Evolutionary conservation across 345 rosid species (phyloP), one percentile per base, ranked within the genome.

Genomic region (Lagerstroemia speciosa): DNA sequence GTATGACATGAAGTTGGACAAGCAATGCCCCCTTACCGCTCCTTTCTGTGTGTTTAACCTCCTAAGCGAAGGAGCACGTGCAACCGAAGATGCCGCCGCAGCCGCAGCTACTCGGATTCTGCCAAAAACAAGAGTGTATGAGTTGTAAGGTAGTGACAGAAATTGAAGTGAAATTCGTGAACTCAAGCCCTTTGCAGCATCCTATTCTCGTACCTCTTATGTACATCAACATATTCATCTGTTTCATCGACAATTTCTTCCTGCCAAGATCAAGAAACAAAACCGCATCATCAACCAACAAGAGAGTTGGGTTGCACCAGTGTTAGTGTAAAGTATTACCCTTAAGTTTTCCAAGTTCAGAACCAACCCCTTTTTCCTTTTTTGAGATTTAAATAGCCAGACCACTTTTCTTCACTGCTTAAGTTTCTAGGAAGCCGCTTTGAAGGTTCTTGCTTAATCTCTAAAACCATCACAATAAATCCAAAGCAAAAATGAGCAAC

Each of bases 231-330:
- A 70, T 82, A 93, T 75, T 91, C 98, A 85, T 91, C 98, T 24
- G 97, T 93, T 79, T 93, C 98, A 74, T 93, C 98, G 72, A 93
- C 96, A 77, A 93, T 93, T 85, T 93, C 98, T 73, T 93, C 98
- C 89, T 93, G 72, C 30, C 38, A 68, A n/a, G 58, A 38, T 37
- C 10, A 60, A 19, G 31, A 15, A 57, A 29, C n/a, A 66, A 66
- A 40, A 16, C 12, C 4, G 2, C 48, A 8, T 66, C 29, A 66
- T 43, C 58, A 30, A n/a, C 55, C 6, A 36, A 36, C 38, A 36
- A 4, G 8, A 36, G 38, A 36, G 38, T 36, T 9, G 8, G 8
- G 8, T 36, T 36, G 38, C 38, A 36, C 38, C 38, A 36, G 5
- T 36, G 8, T 36, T 9, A 36, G 38, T 4, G 38, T 36, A 66